Evolutionary conservation across 1,139 yeast species (phyloP), one percentile per base, ranked within the genome.

Genomic region (Hyphopichia wangnamkhiaoensis): DNA sequence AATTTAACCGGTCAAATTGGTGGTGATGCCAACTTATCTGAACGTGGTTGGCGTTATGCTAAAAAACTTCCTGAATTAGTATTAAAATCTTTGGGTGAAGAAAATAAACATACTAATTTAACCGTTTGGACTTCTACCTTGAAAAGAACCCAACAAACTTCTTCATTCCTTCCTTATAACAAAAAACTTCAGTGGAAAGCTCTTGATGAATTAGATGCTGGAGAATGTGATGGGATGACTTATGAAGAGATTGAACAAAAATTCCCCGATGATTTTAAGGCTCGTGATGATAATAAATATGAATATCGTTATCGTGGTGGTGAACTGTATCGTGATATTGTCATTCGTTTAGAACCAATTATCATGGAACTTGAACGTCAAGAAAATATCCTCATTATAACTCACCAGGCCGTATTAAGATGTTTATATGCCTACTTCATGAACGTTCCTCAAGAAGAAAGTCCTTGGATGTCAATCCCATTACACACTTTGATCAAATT

Each of bases 391-490:
- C 73, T 94, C 59, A 93, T 93, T 47, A 94, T 94, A 33, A 94
- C 98, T 13, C 99, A 93, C 60, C 99, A 93, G 65, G 98, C 98
- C 0, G 98, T 93, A 17, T 73, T 93, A 52, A 79, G 99, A 54
- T 93, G 99, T 61, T 84, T 93, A 41, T 93, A 93, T 63, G 98
- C 98, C 4, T 93, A 94, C 61, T 93, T 91, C 59, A 94, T 93
- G 98, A 93, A 93, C 59, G 96, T 93, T 15, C 96, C 97, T 4
- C 98, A 91, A 61, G 97, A 93, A 54, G 94, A 90, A 59, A 80
- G 91, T 44, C 99, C 99, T 4, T 93, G 98, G 98, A 91, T 93
- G 96, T 89, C 95, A 35, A 95, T 93, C 41, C 99, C 99, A 7
- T 71, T 93, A 54, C 99, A 93, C 59, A 93, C 98, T 0, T 71